Evolutionary conservation across 805 yeast genomes (phyloP), one percentile per base, ranked within the genome.

Genomic region (Saccharomycopsis lassenensis): DNA sequence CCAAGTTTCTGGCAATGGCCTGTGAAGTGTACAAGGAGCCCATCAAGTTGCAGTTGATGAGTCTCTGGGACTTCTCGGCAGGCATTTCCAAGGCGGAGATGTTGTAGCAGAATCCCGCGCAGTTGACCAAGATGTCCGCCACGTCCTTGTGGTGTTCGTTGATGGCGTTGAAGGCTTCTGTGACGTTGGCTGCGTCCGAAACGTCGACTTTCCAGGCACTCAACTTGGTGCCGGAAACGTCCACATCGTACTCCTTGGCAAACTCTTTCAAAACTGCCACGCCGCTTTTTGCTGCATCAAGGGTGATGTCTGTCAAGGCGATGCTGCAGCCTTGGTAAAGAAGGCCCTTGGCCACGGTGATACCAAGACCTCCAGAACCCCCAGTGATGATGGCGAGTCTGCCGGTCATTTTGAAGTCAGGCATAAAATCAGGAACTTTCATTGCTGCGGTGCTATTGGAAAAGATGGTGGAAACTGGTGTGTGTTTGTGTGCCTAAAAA

Each of bases 41-140:
- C 54, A 71, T 71, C 24, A 74, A 69, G 55, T 76, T 75, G 51
- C 74, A 77, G 52, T 72, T 75, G 61, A 76, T 60, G 30, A 76
- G 69, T 24, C 74, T 66, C 46, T 77, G 72, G 51, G 77, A 78
- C 56, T 74, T 74, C 42, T 63, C 61, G 16, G 77, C 66, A 6
- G 81, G 77, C 57, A 74, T 74, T 47, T 74, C 77, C 54, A 74
- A 79, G 37, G 82, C 83, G 39, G 75, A 77, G 54, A 69, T 74
- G 51, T 74, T 67, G 52, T 76, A 81, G 43, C 77, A 74, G 49
- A 74, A 75, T 24, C 83, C 82, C 29, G 82, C 82, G 26, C 75
- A 59, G 63, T 74, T 71, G 50, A 75, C 62, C 43, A 75, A 68
- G 39, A 75, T 52, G 53, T 71, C 76, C 29, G 69, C 61, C 32